Percentiles rank a stretch among this genome's conserved stretches.
These are phyloP conservation scores for Pseudogymnoascus sp. DNA, from an alignment of 2,329 filamentous ascomycete species.

Conservation along the genomic window DNA sequence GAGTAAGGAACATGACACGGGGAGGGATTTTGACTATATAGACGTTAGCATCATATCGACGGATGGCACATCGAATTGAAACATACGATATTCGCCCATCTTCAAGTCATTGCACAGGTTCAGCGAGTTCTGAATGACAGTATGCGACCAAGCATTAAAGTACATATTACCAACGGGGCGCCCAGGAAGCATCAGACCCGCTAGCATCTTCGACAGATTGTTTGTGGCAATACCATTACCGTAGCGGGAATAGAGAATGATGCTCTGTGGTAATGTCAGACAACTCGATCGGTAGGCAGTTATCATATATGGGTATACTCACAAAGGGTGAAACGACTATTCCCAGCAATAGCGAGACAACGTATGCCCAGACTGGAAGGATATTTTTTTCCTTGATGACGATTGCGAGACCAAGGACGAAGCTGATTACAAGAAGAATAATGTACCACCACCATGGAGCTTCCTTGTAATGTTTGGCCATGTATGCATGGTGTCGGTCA, in stretches of 20 bases:
- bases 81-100: constrained; percentile 50
- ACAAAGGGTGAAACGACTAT: constrained; percentile 43
- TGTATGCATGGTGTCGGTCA: constrained; percentile 45
- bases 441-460: constrained; percentile 38
- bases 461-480: constrained; percentile 37
- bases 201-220: constrained; percentile 48
- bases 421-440: constrained; percentile 28
- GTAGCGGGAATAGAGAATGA: constrained; percentile 43
- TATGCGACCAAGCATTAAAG: constrained; percentile 51
- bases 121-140: constrained; percentile 44
- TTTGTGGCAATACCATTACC: constrained; percentile 54
- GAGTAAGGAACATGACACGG: constrained; percentile 39
- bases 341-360: constrained; percentile 32
- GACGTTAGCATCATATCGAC: constrained; percentile 18
- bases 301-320: constrained; percentile 15
- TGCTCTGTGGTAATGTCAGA: constrained; percentile 34
- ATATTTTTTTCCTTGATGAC: constrained; percentile 32
- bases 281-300: background rate
- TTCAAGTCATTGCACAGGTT: constrained; percentile 48
- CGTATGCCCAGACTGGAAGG: constrained; percentile 37
- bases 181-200: constrained; percentile 39
- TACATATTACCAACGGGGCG: constrained; percentile 38
- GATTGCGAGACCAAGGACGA: constrained; percentile 32
- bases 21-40: constrained; percentile 41
- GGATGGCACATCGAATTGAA: background rate